These are phyloP conservation scores for Globisporangium parvum DNA, from an alignment of 352 stramenopile genomes.

Conservation along the genomic window DNA sequence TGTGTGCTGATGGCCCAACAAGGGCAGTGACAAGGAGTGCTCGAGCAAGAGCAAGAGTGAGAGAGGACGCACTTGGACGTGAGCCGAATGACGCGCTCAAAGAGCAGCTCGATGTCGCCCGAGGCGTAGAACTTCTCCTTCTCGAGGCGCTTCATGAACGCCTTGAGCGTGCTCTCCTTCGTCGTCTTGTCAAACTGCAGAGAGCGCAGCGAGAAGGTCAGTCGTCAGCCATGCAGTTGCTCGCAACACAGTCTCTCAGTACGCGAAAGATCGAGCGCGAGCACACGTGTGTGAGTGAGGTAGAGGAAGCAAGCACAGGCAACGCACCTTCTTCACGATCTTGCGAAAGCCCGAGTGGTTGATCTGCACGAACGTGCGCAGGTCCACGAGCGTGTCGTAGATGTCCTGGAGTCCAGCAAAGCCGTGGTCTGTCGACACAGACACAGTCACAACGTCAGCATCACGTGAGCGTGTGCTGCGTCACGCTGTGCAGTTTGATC, in stretches of 20 bases:
- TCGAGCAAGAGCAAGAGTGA: slow-evolving; percentile 5
- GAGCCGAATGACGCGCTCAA: slow-evolving; percentile 72
- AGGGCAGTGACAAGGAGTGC: not conserved
- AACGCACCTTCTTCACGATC: slow-evolving; percentile 88
- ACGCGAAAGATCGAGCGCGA: too few relatives aligned
- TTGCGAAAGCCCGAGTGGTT: slow-evolving; percentile 92
- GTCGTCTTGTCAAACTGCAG: slow-evolving; percentile 89
- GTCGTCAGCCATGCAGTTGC: not conserved
- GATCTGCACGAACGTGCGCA: slow-evolving; percentile 89
- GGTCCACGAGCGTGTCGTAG: slow-evolving; percentile 86
- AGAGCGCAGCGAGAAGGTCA: not conserved
- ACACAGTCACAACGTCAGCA: not conserved
- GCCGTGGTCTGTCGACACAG: slow-evolving; percentile 36
- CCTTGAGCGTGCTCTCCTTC: slow-evolving; percentile 53
- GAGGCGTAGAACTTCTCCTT: slow-evolving; percentile 76
- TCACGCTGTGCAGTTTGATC: not conserved
- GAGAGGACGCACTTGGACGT: slow-evolving; percentile 60
- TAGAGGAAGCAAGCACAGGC: too few relatives aligned
- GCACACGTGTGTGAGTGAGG: too few relatives aligned
- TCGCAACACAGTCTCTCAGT: not conserved
- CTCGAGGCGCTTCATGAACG: slow-evolving; percentile 79
- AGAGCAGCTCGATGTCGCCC: slow-evolving; percentile 68
- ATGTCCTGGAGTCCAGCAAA: slow-evolving; percentile 84
- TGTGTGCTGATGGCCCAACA: not conserved
- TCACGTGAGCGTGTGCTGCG: not conserved